These are phyloP conservation scores for Dendrobium huoshanense DNA, from an alignment of 106 monocot genomes.

Conservation along the genomic window DNA sequence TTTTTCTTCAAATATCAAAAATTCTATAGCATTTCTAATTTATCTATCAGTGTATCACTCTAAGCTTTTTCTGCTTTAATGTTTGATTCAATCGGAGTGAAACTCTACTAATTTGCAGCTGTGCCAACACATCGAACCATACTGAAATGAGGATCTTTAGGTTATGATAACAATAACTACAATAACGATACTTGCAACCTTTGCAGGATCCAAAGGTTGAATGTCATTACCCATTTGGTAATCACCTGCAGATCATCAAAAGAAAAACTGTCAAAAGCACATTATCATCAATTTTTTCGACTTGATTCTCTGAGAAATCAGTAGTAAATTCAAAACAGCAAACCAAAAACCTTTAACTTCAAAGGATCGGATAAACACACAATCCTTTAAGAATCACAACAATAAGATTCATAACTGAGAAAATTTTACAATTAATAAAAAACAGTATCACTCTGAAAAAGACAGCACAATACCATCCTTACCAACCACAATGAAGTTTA, in stretches of 20 bases:
- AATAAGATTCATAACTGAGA: neutral
- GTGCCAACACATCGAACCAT: too few relatives aligned
- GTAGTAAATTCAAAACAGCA: neutral
- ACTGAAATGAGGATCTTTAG: too few relatives aligned
- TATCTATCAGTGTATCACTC: too few relatives aligned
- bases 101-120: too few relatives aligned
- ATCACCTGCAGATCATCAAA: slow-evolving; percentile 38
- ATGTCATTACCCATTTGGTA: slow-evolving; percentile 66
- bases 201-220: slow-evolving; percentile 51
- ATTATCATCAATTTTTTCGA: neutral
- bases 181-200: slow-evolving; percentile 43
- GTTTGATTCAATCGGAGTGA: too few relatives aligned
- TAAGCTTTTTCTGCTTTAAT: too few relatives aligned
- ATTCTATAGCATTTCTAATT: too few relatives aligned
- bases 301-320: neutral
- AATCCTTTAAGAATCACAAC: neutral
- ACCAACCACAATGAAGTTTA: neutral
- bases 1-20: too few relatives aligned
- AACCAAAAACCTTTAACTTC: neutral
- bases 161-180: too few relatives aligned
- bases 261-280: neutral
- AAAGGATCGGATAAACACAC: neutral
- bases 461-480: neutral
- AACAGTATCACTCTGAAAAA: neutral
- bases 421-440: neutral